Evolutionary conservation across 2,329 filamentous ascomycete genomes (phyloP).

Genomic region (Colletotrichum costaricense): DNA sequence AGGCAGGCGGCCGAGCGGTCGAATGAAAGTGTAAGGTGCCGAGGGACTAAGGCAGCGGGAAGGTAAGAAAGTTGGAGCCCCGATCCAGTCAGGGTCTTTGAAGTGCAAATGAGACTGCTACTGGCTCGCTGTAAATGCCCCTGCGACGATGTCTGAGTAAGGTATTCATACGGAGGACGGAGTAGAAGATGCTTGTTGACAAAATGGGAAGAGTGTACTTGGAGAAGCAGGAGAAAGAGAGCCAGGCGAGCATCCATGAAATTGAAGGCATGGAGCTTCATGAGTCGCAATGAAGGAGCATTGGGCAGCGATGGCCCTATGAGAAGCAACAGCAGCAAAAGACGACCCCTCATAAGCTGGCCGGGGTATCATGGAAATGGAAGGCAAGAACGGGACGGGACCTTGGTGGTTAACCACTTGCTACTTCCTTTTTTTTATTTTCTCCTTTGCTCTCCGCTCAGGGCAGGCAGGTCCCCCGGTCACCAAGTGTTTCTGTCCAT

Average conservation of each 20-base stretch:
- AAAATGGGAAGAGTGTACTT: background rate
- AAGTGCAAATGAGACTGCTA: background rate
- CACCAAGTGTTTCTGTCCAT: background rate
- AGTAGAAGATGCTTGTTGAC: background rate
- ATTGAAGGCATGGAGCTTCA: conserved; percentile 41
- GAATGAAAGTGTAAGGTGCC: conserved; percentile 8
- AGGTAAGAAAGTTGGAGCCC: conserved; percentile 23
- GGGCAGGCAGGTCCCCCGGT: background rate
- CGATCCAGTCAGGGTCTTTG: background rate
- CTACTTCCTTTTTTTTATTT: background rate
- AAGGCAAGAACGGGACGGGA: background rate
- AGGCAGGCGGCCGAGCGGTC: conserved; percentile 4
- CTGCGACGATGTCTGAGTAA: background rate
- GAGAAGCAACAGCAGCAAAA: conserved; percentile 16
- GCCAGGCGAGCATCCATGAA: conserved; percentile 26
- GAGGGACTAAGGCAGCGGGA: conserved; percentile 7
- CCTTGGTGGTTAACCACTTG: background rate
- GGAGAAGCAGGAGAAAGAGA: background rate
- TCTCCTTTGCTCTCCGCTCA: background rate
- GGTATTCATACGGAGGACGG: background rate
- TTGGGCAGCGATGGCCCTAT: conserved; percentile 40
- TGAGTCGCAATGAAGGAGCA: conserved; percentile 40
- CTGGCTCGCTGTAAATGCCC: background rate
- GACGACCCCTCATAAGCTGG: conserved; percentile 19
- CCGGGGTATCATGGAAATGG: background rate